These are phyloP conservation scores for Hypericum perforatum DNA, from an alignment of 345 rosid species.

Conservation along the genomic window DNA sequence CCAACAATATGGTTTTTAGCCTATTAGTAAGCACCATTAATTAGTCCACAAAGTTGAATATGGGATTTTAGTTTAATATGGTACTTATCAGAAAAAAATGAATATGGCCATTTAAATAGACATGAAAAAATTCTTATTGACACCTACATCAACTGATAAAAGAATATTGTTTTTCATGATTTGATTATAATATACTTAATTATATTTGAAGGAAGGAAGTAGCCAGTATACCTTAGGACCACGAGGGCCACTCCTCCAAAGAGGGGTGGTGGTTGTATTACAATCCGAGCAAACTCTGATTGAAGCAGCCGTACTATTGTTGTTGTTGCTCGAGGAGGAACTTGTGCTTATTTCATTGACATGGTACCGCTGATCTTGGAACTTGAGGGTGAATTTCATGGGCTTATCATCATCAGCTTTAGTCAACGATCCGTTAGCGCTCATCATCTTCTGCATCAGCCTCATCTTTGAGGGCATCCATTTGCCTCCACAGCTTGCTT, in stretches of 20 bases:
- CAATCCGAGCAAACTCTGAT: conserved; percentile 50
- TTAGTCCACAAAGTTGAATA: too few species aligned
- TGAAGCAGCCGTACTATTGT: neutral
- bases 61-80: too few species aligned
- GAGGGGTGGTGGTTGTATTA: conserved; percentile 53
- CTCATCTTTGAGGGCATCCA: conserved; percentile 47
- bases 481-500: conserved; percentile 11
- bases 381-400: conserved; percentile 4
- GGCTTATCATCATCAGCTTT: neutral
- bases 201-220: neutral
- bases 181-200: too few species aligned
- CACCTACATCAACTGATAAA: too few species aligned
- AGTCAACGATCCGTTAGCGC: conserved; percentile 6
- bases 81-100: too few species aligned
- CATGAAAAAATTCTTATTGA: too few species aligned
- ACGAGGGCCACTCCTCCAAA: conserved; percentile 63
- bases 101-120: too few species aligned
- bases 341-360: conserved; percentile 1
- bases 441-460: conserved; percentile 30
- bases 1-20: too few species aligned
- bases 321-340: conserved; percentile 4
- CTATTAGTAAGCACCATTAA: too few species aligned
- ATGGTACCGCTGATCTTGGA: conserved; percentile 17
- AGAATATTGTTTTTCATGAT: too few species aligned
- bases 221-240: conserved; percentile 44